Evolutionary conservation across 257 asterid genomes (phyloP).

Genomic region (Nicotiana knightiana): DNA sequence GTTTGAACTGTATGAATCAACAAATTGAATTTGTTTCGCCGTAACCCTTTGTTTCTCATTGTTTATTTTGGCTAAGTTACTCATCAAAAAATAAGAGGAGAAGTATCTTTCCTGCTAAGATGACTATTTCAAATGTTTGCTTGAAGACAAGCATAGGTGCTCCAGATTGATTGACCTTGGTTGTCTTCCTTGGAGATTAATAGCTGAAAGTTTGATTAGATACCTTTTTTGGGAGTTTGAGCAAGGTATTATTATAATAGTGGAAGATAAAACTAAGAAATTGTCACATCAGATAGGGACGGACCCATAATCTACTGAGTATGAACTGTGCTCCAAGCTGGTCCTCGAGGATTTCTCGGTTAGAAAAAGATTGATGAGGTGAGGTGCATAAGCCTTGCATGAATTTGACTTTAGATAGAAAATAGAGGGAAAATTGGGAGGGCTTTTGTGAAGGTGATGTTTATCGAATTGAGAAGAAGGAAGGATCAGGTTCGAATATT

Average conservation of each 20-base stretch:
- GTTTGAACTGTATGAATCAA: background rate
- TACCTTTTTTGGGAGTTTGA: background rate
- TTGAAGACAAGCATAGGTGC: background rate
- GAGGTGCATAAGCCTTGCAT: no score
- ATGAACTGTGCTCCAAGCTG: no score
- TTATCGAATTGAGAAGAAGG: no score
- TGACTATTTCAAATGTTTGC: background rate
- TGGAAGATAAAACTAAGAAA: background rate
- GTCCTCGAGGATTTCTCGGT: no score
- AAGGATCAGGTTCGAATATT: no score
- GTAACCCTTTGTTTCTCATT: background rate
- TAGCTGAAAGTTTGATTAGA: background rate
- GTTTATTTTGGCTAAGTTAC: background rate
- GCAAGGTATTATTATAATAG: background rate
- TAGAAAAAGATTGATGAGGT: no score
- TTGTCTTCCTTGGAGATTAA: background rate
- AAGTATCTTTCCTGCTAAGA: background rate
- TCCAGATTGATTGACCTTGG: background rate
- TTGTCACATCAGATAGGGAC: background rate
- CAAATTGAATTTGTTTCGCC: background rate
- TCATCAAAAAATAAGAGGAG: background rate
- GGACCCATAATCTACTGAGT: no score
- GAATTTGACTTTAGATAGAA: no score
- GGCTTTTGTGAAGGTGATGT: no score
- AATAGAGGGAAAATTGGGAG: no score